Evolutionary conservation across 2,329 filamentous ascomycete species (phyloP).

Genomic region (Fusarium abutilonis): DNA sequence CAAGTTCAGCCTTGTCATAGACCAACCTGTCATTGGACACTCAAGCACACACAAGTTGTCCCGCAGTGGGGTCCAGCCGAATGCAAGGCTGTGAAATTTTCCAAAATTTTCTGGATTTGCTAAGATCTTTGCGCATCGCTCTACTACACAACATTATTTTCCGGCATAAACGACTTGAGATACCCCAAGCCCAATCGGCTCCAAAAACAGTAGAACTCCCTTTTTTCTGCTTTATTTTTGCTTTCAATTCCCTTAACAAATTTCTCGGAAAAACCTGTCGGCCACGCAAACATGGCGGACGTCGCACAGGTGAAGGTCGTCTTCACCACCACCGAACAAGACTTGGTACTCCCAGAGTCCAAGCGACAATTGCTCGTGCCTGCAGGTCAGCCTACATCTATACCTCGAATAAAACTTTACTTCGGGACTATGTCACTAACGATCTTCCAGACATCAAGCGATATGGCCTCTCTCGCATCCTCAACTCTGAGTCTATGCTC

Average conservation of each 20-base stretch:
- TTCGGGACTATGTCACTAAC: background rate
- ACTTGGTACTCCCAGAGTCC: constrained; percentile 70
- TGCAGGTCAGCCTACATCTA: constrained; percentile 55
- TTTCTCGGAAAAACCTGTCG: background rate
- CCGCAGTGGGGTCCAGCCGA: constrained; percentile 37
- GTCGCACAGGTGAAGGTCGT: constrained; percentile 71
- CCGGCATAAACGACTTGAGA: constrained; percentile 18
- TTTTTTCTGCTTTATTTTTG: background rate
- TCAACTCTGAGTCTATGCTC: constrained; percentile 78
- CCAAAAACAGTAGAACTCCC: constrained; percentile 5
- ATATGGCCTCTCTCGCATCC: constrained; percentile 75
- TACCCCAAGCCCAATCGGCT: constrained; percentile 29
- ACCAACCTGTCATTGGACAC: constrained; percentile 10
- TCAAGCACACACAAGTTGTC: background rate
- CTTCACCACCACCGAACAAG: constrained; percentile 71
- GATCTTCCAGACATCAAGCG: constrained; percentile 68
- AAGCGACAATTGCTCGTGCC: constrained; percentile 71
- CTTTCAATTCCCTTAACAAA: background rate
- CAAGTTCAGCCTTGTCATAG: constrained; percentile 36
- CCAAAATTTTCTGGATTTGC: constrained; percentile 42
- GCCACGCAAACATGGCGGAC: constrained; percentile 50
- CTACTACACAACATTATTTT: constrained; percentile 13
- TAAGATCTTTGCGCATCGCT: constrained; percentile 28
- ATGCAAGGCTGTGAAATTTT: constrained; percentile 44
- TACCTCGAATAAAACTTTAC: background rate